phyloP scores from a whole-genome alignment of 225 moss, liverwort and hornwort species.

The Ulota crispa region DNA sequence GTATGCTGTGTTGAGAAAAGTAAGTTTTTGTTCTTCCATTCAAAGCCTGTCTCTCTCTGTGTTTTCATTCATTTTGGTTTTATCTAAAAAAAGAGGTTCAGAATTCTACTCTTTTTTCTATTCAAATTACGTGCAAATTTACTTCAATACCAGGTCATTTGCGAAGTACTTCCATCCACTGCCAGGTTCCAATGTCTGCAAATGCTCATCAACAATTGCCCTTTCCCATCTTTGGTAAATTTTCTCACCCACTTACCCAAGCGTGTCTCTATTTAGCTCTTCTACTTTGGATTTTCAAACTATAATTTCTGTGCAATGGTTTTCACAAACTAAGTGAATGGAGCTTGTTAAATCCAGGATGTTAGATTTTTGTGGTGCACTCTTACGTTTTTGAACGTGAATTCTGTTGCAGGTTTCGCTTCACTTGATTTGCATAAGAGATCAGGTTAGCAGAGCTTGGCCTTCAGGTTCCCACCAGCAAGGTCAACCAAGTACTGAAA shows the following conservation, averaged over 20 bases:
- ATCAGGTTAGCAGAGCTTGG: slow-evolving; percentile 73
- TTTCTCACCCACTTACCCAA: not conserved
- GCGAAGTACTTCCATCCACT: slow-evolving; percentile 31
- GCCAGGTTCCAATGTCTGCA: slow-evolving; percentile 46
- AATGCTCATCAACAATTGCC: slow-evolving; percentile 37
- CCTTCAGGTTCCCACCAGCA: slow-evolving; percentile 30
- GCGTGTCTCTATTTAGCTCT: not conserved
- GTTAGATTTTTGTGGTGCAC: not conserved
- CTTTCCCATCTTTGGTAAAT: slow-evolving; percentile 43
- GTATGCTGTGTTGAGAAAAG: slow-evolving; percentile 60
- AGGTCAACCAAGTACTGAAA: slow-evolving; percentile 15
- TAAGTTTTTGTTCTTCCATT: slow-evolving; percentile 19
- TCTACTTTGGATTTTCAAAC: not conserved
- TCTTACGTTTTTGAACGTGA: not conserved
- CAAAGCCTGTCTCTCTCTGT: not conserved
- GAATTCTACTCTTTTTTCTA: not conserved
- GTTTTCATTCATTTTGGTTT: not conserved
- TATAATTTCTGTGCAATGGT: not conserved
- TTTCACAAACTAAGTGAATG: not conserved
- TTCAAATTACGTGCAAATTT: not conserved
- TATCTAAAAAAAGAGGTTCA: not conserved
- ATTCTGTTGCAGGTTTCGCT: slow-evolving; percentile 72
- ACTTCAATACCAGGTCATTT: slow-evolving; percentile 28
- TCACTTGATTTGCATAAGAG: slow-evolving; percentile 69
- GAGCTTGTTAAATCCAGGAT: not conserved